Conservation (phyloP, 768 basidiomycete genomes). For the Tricholoma bakamatsutake region DNA sequence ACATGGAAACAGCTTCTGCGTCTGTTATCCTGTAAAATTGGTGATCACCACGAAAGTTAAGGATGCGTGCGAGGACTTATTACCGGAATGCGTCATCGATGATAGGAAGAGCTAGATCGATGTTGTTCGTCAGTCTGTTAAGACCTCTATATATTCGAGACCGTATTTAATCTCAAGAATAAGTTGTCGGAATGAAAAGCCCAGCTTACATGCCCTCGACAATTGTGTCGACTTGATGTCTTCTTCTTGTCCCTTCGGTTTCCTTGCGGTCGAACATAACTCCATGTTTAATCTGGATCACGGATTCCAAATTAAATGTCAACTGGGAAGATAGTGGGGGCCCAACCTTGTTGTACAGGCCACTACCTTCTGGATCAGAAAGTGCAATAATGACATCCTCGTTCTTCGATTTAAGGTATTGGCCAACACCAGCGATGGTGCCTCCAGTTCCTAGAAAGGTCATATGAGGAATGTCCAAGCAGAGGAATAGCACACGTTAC, state of each 20-base stretch:
- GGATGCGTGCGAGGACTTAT: conserved; percentile 4
- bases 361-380: conserved; percentile 91
- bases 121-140: conserved; percentile 88
- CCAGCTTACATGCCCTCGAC: conserved; percentile 78
- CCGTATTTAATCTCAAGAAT: neutral
- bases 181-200: neutral
- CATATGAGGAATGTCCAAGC: neutral
- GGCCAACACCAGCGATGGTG: conserved; percentile 82
- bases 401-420: conserved; percentile 72
- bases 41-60: neutral
- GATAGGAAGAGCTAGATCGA: conserved; percentile 76
- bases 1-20: conserved; percentile 93
- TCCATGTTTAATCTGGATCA: conserved; percentile 68
- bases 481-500: conserved; percentile 28
- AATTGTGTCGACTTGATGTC: conserved; percentile 94
- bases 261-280: conserved; percentile 96
- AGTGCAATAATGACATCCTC: conserved; percentile 64
- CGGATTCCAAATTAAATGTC: neutral
- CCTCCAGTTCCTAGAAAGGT: conserved; percentile 80
- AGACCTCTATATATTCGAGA: conserved; percentile 63
- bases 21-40: conserved; percentile 67
- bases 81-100: conserved; percentile 89
- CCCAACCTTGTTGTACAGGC: conserved; percentile 85
- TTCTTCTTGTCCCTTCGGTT: conserved; percentile 86
- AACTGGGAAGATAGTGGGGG: neutral